These are phyloP conservation scores for Peniophora sp. DNA, from an alignment of 1,284 basidiomycete genomes.

Conservation along the genomic window DNA sequence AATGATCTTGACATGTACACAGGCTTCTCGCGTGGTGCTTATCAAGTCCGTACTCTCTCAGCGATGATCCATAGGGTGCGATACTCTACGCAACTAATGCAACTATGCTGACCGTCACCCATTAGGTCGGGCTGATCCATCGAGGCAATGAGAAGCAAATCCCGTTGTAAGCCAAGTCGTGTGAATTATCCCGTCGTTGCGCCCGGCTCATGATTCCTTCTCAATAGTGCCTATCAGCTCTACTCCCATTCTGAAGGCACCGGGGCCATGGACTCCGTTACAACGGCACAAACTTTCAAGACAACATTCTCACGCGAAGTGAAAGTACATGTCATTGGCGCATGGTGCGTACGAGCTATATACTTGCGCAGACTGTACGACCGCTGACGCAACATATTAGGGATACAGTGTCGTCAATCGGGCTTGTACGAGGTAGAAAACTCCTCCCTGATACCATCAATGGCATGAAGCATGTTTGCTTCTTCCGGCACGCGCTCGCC, in stretches of 20 bases:
- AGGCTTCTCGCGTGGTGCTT: slow-evolving; percentile 8
- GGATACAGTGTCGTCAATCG: slow-evolving; percentile 35
- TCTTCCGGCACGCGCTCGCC: slow-evolving; percentile 31
- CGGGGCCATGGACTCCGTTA: not conserved
- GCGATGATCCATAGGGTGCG: slow-evolving; percentile 5
- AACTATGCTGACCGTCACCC: too few relatives aligned
- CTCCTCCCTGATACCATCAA: slow-evolving; percentile 17
- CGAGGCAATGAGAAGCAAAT: slow-evolving; percentile 27
- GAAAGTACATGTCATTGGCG: slow-evolving; percentile 31
- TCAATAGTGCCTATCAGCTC: slow-evolving; percentile 29
- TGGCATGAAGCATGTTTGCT: slow-evolving; percentile 13
- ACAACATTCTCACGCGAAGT: slow-evolving; percentile 24
- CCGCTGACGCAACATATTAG: too few relatives aligned
- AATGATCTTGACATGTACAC: not conserved
- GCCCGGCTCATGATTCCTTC: not conserved
- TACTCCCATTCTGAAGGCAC: slow-evolving; percentile 14
- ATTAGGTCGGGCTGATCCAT: slow-evolving; percentile 24
- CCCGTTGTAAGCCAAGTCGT: slow-evolving; percentile 24
- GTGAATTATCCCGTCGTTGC: too few relatives aligned
- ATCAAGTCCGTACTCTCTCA: slow-evolving; percentile 5
- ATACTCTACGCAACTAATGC: not conserved
- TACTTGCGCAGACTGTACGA: too few relatives aligned
- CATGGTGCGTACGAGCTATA: slow-evolving; percentile 22
- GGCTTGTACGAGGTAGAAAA: slow-evolving; percentile 16
- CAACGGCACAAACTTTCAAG: slow-evolving; percentile 22